phyloP scores from a whole-genome alignment of 2,329 filamentous ascomycete genomes.

The Penicillium verrucosum region DNA sequence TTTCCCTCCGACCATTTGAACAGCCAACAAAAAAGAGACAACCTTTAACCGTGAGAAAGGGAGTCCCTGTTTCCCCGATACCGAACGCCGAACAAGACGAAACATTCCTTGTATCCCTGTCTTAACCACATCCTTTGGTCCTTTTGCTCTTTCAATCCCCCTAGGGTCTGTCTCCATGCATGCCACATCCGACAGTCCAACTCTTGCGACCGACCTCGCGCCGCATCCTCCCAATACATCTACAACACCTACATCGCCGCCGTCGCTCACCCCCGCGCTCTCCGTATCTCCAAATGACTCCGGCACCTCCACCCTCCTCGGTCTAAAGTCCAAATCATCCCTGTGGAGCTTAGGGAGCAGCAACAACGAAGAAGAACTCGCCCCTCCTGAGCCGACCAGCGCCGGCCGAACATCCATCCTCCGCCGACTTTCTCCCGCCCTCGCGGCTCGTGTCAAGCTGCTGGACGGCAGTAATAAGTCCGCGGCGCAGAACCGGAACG shows the following conservation, averaged over 20 bases:
- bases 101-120: slow-evolving; percentile 28
- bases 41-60: slow-evolving; percentile 18
- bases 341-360: slow-evolving; percentile 36
- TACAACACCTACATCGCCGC: slow-evolving; percentile 27
- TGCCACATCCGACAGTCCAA: slow-evolving; percentile 35
- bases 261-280: slow-evolving; percentile 23
- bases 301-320: slow-evolving; percentile 26
- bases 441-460: slow-evolving; percentile 43
- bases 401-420: slow-evolving; percentile 36
- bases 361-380: slow-evolving; percentile 30
- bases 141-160: slow-evolving; percentile 12
- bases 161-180: slow-evolving; percentile 35
- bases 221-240: slow-evolving; percentile 28
- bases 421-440: slow-evolving; percentile 42
- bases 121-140: slow-evolving; percentile 11
- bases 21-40: neutral
- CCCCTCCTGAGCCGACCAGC: slow-evolving; percentile 15
- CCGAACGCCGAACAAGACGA: slow-evolving; percentile 17
- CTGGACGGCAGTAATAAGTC: slow-evolving; percentile 38
- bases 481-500: slow-evolving; percentile 17
- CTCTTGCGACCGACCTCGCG: slow-evolving; percentile 28
- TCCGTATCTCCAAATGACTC: slow-evolving; percentile 31
- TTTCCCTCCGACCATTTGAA: slow-evolving; percentile 2
- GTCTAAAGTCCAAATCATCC: slow-evolving; percentile 38
- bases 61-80: slow-evolving; percentile 10